These are phyloP conservation scores for Periconia sp. DNA, from an alignment of 2,329 filamentous ascomycete genomes.

Conservation along the genomic window DNA sequence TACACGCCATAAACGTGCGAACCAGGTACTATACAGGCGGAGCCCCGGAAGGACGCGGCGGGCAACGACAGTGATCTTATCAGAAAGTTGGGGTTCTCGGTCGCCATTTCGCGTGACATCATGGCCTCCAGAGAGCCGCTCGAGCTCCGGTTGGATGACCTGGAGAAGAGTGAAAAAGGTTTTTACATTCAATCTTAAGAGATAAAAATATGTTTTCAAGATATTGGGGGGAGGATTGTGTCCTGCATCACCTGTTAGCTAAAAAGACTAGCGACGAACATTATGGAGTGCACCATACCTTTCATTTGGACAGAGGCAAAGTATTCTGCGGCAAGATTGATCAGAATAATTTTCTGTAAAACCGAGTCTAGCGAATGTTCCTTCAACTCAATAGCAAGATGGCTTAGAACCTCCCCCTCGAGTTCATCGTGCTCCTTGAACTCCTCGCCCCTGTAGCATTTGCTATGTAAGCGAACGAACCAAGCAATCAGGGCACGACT, in stretches of 20 bases:
- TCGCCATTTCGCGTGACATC: conserved; percentile 49
- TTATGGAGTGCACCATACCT: conserved; percentile 46
- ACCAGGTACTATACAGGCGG: conserved; percentile 70
- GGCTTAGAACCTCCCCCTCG: conserved; percentile 81
- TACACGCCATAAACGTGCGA: conserved; percentile 58
- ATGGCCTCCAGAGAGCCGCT: conserved; percentile 52
- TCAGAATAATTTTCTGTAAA: conserved; percentile 76
- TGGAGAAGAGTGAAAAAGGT: conserved; percentile 74
- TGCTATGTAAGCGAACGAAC: conserved; percentile 84
- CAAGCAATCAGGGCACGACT: conserved; percentile 71
- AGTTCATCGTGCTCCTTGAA: conserved; percentile 78
- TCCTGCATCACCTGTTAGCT: conserved; percentile 16
- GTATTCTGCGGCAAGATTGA: conserved; percentile 84
- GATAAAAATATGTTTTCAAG: conserved; percentile 57
- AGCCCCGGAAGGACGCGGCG: conserved; percentile 64
- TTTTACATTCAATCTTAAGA: conserved; percentile 75
- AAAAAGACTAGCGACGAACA: neutral
- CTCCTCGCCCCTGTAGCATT: conserved; percentile 75
- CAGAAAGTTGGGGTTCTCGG: conserved; percentile 40
- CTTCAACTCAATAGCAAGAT: conserved; percentile 73
- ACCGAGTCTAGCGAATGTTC: conserved; percentile 64
- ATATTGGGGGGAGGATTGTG: conserved; percentile 37
- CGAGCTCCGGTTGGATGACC: conserved; percentile 69
- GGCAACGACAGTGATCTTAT: conserved; percentile 60
- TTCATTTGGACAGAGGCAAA: conserved; percentile 65